These are phyloP conservation scores for Butyriboletus regius DNA, from an alignment of 1,284 basidiomycete species.

Conservation along the genomic window DNA sequence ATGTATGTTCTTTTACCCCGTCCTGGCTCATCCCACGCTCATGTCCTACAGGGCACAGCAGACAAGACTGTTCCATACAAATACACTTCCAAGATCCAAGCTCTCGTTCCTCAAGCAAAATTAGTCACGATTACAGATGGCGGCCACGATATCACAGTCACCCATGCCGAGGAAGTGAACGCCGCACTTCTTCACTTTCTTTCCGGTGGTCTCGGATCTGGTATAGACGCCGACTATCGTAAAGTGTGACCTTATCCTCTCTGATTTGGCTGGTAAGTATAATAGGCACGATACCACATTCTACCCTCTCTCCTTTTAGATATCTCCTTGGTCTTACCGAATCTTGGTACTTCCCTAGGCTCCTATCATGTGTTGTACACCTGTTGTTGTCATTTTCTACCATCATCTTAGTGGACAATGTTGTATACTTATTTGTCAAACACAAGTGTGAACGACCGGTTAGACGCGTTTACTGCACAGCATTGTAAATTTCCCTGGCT, in stretches of 20 bases:
- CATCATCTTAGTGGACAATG: constrained; percentile 2
- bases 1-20: constrained; percentile 40
- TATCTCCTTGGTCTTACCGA: neutral
- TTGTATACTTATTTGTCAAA: constrained; percentile 7
- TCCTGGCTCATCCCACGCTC: neutral
- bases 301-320: constrained; percentile 1
- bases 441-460: neutral
- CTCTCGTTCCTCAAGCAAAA: constrained; percentile 47
- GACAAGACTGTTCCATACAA: constrained; percentile 59
- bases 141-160: constrained; percentile 58
- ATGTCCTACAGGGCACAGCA: constrained; percentile 49
- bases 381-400: constrained; percentile 8
- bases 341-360: neutral
- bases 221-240: neutral
- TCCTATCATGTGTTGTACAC: neutral
- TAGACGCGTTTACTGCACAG: no score
- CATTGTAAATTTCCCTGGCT: no score
- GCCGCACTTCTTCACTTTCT: constrained; percentile 39
- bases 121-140: constrained; percentile 55
- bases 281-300: constrained; percentile 7
- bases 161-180: constrained; percentile 44
- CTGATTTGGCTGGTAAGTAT: neutral
- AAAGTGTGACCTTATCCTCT: neutral
- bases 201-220: constrained; percentile 6
- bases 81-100: constrained; percentile 49